Evolutionary conservation across 148 eudicot species (phyloP).

Genomic region (Silene uniflora): DNA sequence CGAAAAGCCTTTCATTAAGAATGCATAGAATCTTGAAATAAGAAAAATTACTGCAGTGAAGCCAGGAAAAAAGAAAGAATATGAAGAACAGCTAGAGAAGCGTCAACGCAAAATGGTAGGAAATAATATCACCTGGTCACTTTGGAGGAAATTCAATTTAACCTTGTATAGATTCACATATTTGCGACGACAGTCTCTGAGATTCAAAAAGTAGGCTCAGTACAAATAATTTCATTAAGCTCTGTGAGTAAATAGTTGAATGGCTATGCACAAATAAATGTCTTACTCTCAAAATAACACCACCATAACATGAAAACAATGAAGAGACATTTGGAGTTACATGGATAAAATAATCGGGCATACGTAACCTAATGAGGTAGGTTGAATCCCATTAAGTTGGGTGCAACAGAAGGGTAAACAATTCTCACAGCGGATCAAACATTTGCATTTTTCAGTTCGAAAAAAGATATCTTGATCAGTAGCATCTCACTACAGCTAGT

Average conservation of each 20-base stretch:
- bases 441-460: not conserved
- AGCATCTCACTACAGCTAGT: constrained; percentile 1
- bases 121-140: constrained; percentile 65
- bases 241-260: constrained; percentile 7
- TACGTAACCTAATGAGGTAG: not conserved
- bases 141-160: constrained; percentile 69
- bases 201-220: constrained; percentile 15
- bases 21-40: not conserved
- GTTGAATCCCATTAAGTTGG: not conserved
- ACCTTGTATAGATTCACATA: constrained; percentile 88
- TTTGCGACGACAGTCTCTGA: constrained; percentile 66
- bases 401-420: not conserved
- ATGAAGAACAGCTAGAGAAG: not conserved
- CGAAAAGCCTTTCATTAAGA: not conserved
- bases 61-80: not conserved
- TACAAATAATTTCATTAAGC: not conserved
- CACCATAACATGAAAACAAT: not conserved
- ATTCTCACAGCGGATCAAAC: no score
- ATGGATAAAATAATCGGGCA: not conserved
- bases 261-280: not conserved
- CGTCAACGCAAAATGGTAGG: not conserved
- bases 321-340: not conserved
- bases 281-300: not conserved
- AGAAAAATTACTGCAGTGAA: not conserved
- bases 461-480: not conserved